Evolutionary conservation across 1,284 basidiomycete species (phyloP).

Genomic region (Blastosporella zonata): DNA sequence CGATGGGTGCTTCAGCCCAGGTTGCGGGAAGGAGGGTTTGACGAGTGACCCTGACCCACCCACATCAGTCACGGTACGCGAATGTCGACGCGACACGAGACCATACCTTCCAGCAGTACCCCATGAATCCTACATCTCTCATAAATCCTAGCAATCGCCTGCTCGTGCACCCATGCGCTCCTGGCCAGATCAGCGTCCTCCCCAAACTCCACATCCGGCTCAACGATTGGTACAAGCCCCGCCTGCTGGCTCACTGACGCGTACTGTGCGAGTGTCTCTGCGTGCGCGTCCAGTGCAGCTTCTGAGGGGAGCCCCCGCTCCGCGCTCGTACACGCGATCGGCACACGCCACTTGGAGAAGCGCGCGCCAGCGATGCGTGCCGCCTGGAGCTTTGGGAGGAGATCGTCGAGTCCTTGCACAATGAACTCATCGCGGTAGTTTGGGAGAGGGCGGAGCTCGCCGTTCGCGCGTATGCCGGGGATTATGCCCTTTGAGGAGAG

Average conservation of each 20-base stretch:
- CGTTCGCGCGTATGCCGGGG: conserved; percentile 49
- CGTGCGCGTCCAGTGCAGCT: conserved; percentile 31
- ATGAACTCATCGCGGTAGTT: conserved; percentile 42
- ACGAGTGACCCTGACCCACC: conserved; percentile 40
- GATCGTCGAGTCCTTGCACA: conserved; percentile 48
- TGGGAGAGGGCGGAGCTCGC: conserved; percentile 45
- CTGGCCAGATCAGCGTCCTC: conserved; percentile 44
- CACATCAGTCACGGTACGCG: neutral
- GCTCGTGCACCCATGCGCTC: conserved; percentile 47
- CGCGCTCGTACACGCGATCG: conserved; percentile 41
- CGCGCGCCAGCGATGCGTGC: conserved; percentile 43
- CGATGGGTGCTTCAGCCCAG: conserved; percentile 41
- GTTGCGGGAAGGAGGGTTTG: conserved; percentile 52
- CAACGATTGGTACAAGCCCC: conserved; percentile 50
- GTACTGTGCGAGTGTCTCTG: conserved; percentile 37
- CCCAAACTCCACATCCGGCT: conserved; percentile 51
- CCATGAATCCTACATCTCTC: conserved; percentile 42
- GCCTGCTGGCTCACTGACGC: conserved; percentile 38
- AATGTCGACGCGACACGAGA: neutral
- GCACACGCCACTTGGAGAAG: conserved; percentile 53
- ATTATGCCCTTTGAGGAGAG: conserved; percentile 45
- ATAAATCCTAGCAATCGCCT: conserved; percentile 43
- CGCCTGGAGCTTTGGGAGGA: conserved; percentile 40
- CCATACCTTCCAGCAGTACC: conserved; percentile 46
- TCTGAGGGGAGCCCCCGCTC: conserved; percentile 15